Conservation (phyloP, 305 asterid genomes). For the Lippia alba region DNA sequence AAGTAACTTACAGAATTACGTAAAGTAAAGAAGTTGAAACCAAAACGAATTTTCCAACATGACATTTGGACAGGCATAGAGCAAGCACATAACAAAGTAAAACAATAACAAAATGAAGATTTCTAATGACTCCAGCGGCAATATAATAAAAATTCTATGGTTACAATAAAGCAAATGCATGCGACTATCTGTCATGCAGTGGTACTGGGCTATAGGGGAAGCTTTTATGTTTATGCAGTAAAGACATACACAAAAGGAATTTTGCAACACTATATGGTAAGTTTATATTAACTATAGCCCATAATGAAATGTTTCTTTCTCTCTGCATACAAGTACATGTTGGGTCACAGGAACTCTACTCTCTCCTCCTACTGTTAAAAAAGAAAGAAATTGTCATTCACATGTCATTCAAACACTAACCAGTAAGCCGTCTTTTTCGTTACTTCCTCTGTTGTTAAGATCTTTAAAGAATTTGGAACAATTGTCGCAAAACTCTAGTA, state of each 20-base stretch:
- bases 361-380: constrained; percentile 10
- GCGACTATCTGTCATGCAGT: not conserved
- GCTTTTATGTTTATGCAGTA: constrained; percentile 8
- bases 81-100: constrained; percentile 12
- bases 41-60: constrained; percentile 27
- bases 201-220: constrained; percentile 2
- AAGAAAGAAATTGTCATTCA: constrained; percentile 7
- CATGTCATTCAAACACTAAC: constrained; percentile 13
- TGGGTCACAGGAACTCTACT: constrained; percentile 6
- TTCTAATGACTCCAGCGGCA: constrained; percentile 7
- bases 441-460: constrained; percentile 11
- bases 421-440: not conserved
- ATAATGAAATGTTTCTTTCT: constrained; percentile 7
- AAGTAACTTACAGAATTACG: constrained; percentile 15
- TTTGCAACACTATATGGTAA: constrained; percentile 6
- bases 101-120: constrained; percentile 17
- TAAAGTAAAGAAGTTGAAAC: constrained; percentile 23
- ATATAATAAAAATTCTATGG: not conserved
- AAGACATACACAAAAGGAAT: not conserved
- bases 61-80: constrained; percentile 17
- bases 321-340: constrained; percentile 10
- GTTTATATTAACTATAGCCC: not conserved
- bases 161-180: constrained; percentile 7
- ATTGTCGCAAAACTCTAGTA: constrained; percentile 29
- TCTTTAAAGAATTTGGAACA: constrained; percentile 25